Percentiles rank a stretch among this genome's conserved stretches.
These are phyloP conservation scores for Porodaedalea pini DNA, from an alignment of 1,284 basidiomycete genomes.

Conservation along the genomic window DNA sequence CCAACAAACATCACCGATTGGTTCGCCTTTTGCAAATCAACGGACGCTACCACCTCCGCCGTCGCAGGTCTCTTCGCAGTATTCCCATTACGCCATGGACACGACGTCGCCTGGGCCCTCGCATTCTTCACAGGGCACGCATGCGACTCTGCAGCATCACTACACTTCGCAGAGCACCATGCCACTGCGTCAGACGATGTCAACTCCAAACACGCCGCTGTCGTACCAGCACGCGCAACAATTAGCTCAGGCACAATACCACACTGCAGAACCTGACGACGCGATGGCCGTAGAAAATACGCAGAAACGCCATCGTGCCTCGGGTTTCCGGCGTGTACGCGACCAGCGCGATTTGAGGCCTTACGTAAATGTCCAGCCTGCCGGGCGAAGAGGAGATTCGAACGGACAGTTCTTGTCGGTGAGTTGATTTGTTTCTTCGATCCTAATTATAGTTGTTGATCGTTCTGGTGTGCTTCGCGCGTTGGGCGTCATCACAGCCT, in stretches of 20 bases:
- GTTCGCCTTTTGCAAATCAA: conserved; percentile 44
- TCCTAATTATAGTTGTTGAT: not conserved
- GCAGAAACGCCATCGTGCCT: conserved; percentile 55
- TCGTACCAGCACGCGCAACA: conserved; percentile 54
- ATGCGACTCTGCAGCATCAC: conserved; percentile 33
- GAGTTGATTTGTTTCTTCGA: conserved; percentile 27
- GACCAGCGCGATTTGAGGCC: conserved; percentile 69
- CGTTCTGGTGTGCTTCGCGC: conserved; percentile 26
- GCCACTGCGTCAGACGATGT: conserved; percentile 46
- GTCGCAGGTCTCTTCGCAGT: conserved; percentile 35
- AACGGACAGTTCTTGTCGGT: conserved; percentile 66
- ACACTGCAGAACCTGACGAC: conserved; percentile 46
- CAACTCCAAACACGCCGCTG: conserved; percentile 66
- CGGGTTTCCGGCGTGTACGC: conserved; percentile 68
- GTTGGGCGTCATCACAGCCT: conserved; percentile 49
- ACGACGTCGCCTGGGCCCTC: conserved; percentile 58
- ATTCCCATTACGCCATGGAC: conserved; percentile 49
- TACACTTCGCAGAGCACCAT: conserved; percentile 40
- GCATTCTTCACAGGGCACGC: conserved; percentile 34
- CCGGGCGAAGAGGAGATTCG: conserved; percentile 62
- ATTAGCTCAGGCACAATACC: conserved; percentile 48
- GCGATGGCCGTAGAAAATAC: conserved; percentile 72
- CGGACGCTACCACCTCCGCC: conserved; percentile 29
- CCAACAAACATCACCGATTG: conserved; percentile 46
- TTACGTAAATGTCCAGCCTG: conserved; percentile 53